Percentiles rank a stretch among this genome's conserved stretches.
These are phyloP conservation scores for Linum usitatissimum DNA, from an alignment of 345 rosid species.

Conservation along the genomic window DNA sequence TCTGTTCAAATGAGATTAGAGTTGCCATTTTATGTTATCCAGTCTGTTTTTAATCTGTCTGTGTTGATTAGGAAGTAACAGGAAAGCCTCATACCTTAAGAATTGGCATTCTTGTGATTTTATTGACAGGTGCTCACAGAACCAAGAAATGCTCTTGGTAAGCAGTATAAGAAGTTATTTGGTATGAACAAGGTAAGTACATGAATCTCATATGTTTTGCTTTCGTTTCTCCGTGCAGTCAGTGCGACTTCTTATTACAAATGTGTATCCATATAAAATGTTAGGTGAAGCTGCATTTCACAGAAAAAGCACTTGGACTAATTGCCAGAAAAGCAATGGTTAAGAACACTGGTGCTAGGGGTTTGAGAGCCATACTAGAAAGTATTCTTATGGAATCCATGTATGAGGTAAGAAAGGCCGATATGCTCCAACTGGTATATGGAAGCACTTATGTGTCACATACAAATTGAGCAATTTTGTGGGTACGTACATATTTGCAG, in stretches of 20 bases:
- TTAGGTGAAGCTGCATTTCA: conserved; percentile 86
- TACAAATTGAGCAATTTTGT: background rate
- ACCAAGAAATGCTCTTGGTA: conserved; percentile 87
- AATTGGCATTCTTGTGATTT: background rate
- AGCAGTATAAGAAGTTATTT: conserved; percentile 88
- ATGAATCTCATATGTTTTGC: background rate
- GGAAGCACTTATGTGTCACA: background rate
- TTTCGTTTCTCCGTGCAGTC: background rate
- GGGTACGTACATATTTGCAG: conserved; percentile 36
- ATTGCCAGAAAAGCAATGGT: conserved; percentile 79
- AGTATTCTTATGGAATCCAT: conserved; percentile 82
- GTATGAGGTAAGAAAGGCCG: conserved; percentile 65
- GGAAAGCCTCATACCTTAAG: background rate
- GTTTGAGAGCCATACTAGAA: conserved; percentile 80
- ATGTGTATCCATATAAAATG: conserved; percentile 10
- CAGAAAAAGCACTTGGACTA: conserved; percentile 61
- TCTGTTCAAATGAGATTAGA: background rate
- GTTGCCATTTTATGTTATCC: background rate
- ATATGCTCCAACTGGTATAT: background rate
- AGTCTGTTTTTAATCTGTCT: no score
- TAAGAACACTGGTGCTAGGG: conserved; percentile 94
- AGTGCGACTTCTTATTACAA: conserved; percentile 5
- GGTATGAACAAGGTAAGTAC: conserved; percentile 70
- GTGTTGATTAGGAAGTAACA: background rate
- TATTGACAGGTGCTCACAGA: conserved; percentile 62